Conservation (phyloP, 495 filamentous ascomycete genomes). For the Bombardia bombarda region DNA sequence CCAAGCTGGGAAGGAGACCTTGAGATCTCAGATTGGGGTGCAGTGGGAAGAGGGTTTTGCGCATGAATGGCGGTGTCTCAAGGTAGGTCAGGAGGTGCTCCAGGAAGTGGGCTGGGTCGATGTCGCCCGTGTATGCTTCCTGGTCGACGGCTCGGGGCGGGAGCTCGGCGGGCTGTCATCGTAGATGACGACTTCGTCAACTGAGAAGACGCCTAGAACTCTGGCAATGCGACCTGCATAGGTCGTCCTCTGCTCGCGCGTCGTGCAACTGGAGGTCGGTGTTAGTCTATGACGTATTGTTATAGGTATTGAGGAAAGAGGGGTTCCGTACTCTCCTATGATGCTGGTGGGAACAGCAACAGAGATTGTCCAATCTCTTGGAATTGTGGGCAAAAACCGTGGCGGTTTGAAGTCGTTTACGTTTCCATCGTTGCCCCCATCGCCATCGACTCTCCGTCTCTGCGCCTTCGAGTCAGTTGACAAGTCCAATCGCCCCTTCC, state of each 20-base stretch:
- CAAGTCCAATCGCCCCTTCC: too few relatives aligned
- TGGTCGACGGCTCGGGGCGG: conserved; percentile 31
- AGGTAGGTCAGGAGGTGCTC: conserved; percentile 65
- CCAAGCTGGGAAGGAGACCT: conserved; percentile 58
- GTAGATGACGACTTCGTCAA: conserved; percentile 72
- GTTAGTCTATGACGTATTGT: neutral
- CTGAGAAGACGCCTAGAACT: conserved; percentile 63
- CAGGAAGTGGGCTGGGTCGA: conserved; percentile 62
- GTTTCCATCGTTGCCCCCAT: conserved; percentile 14
- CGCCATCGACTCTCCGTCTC: conserved; percentile 34
- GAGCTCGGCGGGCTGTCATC: conserved; percentile 45
- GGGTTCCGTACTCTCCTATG: conserved; percentile 32
- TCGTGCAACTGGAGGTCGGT: conserved; percentile 25
- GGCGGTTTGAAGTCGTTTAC: conserved; percentile 6
- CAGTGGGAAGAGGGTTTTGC: conserved; percentile 57
- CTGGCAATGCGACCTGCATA: conserved; percentile 63
- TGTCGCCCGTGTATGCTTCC: conserved; percentile 52
- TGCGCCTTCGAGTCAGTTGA: too few relatives aligned
- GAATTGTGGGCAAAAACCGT: conserved; percentile 27
- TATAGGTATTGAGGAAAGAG: neutral
- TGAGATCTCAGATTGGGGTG: conserved; percentile 60
- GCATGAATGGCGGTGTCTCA: conserved; percentile 68
- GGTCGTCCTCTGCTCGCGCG: conserved; percentile 56
- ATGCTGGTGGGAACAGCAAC: conserved; percentile 41
- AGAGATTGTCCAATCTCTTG: conserved; percentile 40